Percentiles rank a stretch among this genome's conserved stretches.
Conservation (phyloP, 2,329 filamentous ascomycete species). For the Epichloe hybrida region DNA sequence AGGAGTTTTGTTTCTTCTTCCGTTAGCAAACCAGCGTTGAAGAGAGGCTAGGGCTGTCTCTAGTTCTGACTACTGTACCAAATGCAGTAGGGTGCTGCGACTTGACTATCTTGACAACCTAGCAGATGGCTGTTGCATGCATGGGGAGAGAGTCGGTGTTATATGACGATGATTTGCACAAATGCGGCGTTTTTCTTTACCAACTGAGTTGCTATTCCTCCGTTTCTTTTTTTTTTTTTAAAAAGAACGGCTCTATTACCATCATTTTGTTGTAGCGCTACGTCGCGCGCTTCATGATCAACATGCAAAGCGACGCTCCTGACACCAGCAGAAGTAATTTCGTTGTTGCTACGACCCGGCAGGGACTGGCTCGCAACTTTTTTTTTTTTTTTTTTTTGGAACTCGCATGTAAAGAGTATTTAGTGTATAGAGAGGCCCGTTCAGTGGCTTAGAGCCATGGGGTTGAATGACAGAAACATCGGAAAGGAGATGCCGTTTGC, state of each 20-base stretch:
- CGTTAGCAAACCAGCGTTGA: too few relatives aligned
- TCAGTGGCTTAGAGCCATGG: neutral
- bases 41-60: neutral
- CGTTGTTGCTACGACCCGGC: neutral
- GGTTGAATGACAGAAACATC: neutral
- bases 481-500: neutral
- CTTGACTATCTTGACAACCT: neutral
- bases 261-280: neutral
- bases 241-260: neutral
- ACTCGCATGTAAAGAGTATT: neutral
- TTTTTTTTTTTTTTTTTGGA: neutral
- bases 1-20: neutral
- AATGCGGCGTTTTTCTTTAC: slow-evolving; percentile 14
- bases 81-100: slow-evolving; percentile 8
- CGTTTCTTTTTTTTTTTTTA: neutral
- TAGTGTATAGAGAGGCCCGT: neutral
- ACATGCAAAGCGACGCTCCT: neutral
- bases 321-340: neutral
- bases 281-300: neutral
- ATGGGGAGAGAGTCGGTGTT: neutral
- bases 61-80: neutral
- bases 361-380: neutral
- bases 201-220: neutral
- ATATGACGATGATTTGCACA: slow-evolving; percentile 2
- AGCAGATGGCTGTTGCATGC: neutral